Evolutionary conservation across 805 yeast species (phyloP).

Genomic region (Ogataea pini): DNA sequence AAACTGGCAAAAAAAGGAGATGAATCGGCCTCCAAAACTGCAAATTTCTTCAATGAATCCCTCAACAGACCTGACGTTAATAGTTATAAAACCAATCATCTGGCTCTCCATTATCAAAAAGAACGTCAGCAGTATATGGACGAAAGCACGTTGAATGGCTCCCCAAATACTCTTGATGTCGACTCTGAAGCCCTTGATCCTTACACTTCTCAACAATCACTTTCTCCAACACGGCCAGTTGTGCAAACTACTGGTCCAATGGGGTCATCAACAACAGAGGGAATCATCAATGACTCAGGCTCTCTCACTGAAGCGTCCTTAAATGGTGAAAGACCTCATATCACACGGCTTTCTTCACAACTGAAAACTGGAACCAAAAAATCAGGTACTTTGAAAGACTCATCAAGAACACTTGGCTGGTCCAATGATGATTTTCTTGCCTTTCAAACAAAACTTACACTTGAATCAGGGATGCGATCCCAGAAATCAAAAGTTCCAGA

Average conservation of each 20-base stretch:
- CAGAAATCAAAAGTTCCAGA: neutral
- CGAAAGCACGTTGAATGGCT: conserved; percentile 1
- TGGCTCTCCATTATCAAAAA: neutral
- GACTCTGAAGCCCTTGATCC: neutral
- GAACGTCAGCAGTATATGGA: neutral
- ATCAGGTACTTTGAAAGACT: conserved; percentile 4
- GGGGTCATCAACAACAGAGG: neutral
- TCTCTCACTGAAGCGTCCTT: neutral
- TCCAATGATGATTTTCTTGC: conserved; percentile 20
- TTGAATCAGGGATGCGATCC: neutral
- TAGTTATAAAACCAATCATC: neutral
- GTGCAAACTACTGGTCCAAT: neutral
- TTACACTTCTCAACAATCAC: neutral
- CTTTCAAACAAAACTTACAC: conserved; percentile 15
- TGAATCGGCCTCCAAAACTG: neutral
- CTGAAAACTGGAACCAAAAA: neutral
- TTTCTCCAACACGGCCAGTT: neutral
- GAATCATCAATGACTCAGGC: neutral
- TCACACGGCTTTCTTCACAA: conserved; percentile 1
- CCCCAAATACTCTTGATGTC: conserved; percentile 3
- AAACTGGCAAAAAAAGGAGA: conserved; percentile 8
- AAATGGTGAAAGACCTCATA: neutral
- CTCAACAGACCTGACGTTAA: neutral
- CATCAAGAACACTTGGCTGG: conserved; percentile 19
- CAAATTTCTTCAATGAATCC: conserved; percentile 1